Evolutionary conservation across 441 rosid species (phyloP), one percentile per base, ranked within the genome.

Genomic region (Monsonia emarginata): DNA sequence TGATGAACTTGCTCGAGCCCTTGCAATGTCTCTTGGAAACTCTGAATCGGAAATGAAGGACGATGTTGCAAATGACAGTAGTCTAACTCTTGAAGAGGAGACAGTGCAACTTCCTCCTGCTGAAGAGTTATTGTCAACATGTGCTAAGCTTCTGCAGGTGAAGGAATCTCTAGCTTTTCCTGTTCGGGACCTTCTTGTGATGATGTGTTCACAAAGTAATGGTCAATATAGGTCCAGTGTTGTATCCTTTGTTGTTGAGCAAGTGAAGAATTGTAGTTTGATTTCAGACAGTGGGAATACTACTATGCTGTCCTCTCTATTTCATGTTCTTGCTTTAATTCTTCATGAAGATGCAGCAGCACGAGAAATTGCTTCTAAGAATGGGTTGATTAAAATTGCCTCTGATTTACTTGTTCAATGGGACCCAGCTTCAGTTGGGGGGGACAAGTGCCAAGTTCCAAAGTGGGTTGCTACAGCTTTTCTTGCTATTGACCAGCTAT

Each of bases 1-100:
- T 70, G 99, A 94, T 83, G 97, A 94, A 78, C 94, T 94, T 82
- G 95, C 97, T 52, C 99, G 96, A 31, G 99, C 99, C 66, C 96
- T 94, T 79, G 97, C 99, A 56, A 89, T 94, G 87, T 94, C 99
- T 36, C 78, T 91, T 69, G 99, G 99, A 48, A 94, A 84, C 71
- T 82, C 97, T 66, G 99, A 94, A 78, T 76, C 91, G 59, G 94
- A 89, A 67, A 58, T 79, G 18, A 91, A 87, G 79, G 88, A 86
- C 67, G 86, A 85, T 80, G 81, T 72, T 76, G 71, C 70, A 32
- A 82, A 75, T 80, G 86, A 75, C 40, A 72, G 59, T 68, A 65
- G 59, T 62, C 85, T 77, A 67, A 83, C 69, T 67, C 74, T 87
- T 76, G 96, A 86, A 80, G 86, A 84, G 75, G 97, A 95, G 80